These are phyloP conservation scores for Cardiospermum halicacabum DNA, from an alignment of 345 rosid species.

Conservation along the genomic window DNA sequence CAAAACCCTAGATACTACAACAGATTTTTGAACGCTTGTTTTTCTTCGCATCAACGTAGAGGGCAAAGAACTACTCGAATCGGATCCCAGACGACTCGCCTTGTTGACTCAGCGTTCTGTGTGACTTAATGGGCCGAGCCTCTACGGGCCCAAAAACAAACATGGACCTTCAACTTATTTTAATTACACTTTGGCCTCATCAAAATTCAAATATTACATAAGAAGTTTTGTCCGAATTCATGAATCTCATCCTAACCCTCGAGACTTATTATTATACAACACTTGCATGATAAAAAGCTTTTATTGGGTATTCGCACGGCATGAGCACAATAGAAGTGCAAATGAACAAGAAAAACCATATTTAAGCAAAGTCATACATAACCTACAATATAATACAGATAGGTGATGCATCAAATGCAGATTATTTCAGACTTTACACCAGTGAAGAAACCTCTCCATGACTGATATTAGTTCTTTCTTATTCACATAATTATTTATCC, in stretches of 20 bases:
- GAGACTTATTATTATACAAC: too few species aligned
- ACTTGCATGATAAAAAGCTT: not conserved
- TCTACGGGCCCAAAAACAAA: too few species aligned
- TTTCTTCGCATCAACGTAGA: not conserved
- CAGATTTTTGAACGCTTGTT: not conserved
- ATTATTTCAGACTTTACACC: constrained; percentile 1
- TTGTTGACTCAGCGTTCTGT: not conserved
- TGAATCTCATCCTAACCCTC: too few species aligned
- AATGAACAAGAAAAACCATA: not conserved
- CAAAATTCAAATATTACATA: too few species aligned
- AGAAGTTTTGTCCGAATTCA: too few species aligned
- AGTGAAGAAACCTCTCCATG: not conserved
- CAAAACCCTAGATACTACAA: not conserved
- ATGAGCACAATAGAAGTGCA: not conserved
- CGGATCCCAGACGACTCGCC: not conserved
- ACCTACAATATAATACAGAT: not conserved
- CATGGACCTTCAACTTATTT: too few species aligned
- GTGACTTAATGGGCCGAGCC: not conserved
- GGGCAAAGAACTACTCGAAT: not conserved
- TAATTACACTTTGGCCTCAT: too few species aligned
- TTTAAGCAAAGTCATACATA: not conserved
- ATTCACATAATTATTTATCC: constrained; percentile 2
- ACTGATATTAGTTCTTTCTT: not conserved
- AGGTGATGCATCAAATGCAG: not conserved
- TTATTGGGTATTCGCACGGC: constrained; percentile 1